phyloP scores from a whole-genome alignment of 345 rosid genomes.

The Rhodamnia rubescens region DNA sequence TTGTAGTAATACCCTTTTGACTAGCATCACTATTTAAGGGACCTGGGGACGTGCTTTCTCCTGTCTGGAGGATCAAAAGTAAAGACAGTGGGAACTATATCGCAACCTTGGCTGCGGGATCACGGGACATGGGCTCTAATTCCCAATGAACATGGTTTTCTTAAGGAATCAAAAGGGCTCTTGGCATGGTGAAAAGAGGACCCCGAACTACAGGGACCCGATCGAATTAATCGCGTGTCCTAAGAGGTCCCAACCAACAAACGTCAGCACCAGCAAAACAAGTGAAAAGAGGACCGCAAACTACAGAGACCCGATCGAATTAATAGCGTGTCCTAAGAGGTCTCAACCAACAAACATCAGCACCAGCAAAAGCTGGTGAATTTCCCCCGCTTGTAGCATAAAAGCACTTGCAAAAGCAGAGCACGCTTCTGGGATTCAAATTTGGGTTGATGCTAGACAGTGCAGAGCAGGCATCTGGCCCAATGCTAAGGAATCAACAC shows the following conservation, averaged over 20 bases:
- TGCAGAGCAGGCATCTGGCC: not conserved
- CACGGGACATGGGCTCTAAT: not conserved
- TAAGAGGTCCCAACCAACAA: not conserved
- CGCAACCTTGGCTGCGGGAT: not conserved
- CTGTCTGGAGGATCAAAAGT: not conserved
- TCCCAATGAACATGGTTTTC: not conserved
- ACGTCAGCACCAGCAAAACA: not conserved
- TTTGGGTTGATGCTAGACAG: not conserved
- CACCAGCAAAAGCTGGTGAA: not conserved
- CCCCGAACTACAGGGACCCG: not conserved
- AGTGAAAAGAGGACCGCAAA: no score
- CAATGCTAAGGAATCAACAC: not conserved
- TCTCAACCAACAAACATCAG: not conserved
- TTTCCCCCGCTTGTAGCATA: not conserved
- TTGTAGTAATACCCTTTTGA: not conserved
- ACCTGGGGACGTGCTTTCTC: not conserved
- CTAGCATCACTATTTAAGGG: not conserved
- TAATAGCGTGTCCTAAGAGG: no score
- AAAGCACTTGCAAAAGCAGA: not conserved
- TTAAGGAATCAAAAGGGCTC: not conserved
- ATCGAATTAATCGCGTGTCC: not conserved
- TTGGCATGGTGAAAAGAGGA: not conserved
- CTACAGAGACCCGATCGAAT: not conserved
- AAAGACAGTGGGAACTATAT: not conserved
- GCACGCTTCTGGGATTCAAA: not conserved